These are phyloP conservation scores for Raffaelea arxii DNA, from an alignment of 2,329 filamentous ascomycete species.

Conservation along the genomic window DNA sequence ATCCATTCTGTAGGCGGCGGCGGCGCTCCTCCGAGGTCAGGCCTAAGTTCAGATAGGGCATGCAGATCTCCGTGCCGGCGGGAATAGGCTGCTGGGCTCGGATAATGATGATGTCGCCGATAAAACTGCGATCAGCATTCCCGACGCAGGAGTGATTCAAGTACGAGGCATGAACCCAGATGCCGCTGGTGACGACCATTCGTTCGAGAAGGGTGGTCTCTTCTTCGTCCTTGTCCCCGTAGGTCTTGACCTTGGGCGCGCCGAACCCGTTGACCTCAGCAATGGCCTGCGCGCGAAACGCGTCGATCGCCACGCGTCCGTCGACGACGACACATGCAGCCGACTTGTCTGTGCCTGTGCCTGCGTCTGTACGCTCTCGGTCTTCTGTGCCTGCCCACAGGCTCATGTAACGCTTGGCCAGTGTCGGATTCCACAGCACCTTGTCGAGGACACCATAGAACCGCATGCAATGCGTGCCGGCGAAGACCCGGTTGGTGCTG, in stretches of 20 bases:
- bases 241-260: too few relatives aligned
- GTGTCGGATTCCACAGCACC: constrained; percentile 11
- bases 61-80: constrained; percentile 4
- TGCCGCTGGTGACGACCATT: constrained; percentile 14
- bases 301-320: constrained; percentile 9
- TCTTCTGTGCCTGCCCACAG: constrained; percentile 10
- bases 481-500: not conserved
- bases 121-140: constrained; percentile 22
- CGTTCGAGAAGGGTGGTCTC: not conserved
- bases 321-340: constrained; percentile 7
- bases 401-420: constrained; percentile 9
- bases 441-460: constrained; percentile 8
- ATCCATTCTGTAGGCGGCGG: not conserved
- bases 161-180: constrained; percentile 25
- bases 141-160: constrained; percentile 27
- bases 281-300: constrained; percentile 11
- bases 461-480: not conserved
- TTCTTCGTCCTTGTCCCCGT: not conserved
- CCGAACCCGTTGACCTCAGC: constrained; percentile 10
- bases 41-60: not conserved
- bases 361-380: too few relatives aligned
- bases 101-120: constrained; percentile 23
- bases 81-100: constrained; percentile 1
- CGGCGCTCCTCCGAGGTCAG: not conserved
- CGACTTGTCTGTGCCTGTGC: too few relatives aligned